Base-by-base conservation (phyloP, 2,329 filamentous ascomycete genomes). In the Colletotrichum tabaci region DNA sequence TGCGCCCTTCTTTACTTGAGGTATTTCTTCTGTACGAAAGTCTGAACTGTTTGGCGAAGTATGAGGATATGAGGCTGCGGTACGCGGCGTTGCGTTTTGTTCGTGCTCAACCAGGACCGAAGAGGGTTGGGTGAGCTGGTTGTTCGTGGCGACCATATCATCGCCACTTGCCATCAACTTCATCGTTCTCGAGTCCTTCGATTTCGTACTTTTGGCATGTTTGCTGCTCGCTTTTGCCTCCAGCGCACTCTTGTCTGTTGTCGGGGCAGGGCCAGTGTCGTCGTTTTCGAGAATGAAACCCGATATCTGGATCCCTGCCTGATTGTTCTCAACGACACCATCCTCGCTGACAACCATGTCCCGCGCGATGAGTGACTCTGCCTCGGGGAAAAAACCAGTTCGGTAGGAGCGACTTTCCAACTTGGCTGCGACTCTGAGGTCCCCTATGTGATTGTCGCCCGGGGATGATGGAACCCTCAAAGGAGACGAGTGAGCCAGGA, bases 201-300 rank as follows among this genome's bases (percentile, higher is more conserved):
- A 12, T 3, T 35, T n/a, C 15, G 18, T 5, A 7, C 38, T 47
- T 15, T 16, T 30, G 18, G 13, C 26, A 8, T n/a, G 26, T 8
- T 49, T 40, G 18, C 1, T n/a, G 50, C 8, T 40, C 12, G 13
- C n/a, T 23, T 13, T 23, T 21, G n/a, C 21, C 1, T 49, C 4
- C 38, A 13, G 26, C 49, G n/a, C 21, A 15, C 8, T 62, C 35
- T 44, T 38, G 7, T 35, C 13, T 10, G 12, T 18, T 26, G n/a
- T 40, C n/a, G 16, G n/a, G 23, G 15, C 44, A 38, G 23, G 4
- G 13, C 55, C 65, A 13, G 47, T 26, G n/a, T 62, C 47, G 10
- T 67, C 65, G 12, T 67, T 58, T 38, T 67, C 57, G 8, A 62
- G 23, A 38, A 61, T 52, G 58, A 67, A 67, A 7, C 65, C 65